phyloP scores from a whole-genome alignment of 306 rosid genomes.

The Cercis canadensis region DNA sequence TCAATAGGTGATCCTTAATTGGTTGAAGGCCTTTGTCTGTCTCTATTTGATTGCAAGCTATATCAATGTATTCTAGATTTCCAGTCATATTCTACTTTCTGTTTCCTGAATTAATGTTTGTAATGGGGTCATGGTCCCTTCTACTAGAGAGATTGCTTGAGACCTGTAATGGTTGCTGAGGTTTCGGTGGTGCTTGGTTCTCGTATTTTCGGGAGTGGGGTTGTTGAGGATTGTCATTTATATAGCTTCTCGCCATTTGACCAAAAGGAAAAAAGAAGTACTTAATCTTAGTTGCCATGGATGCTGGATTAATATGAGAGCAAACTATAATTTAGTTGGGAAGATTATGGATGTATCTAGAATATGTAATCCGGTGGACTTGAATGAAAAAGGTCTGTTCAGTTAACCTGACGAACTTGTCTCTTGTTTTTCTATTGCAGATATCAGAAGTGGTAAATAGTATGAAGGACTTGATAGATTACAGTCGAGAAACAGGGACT shows the following conservation, averaged over 20 bases:
- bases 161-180: neutral
- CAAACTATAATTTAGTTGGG: neutral
- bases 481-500: slow-evolving; percentile 84
- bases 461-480: slow-evolving; percentile 97
- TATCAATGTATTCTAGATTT: too few species aligned
- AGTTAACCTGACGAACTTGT: slow-evolving; percentile 14
- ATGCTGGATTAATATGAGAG: slow-evolving; percentile 10
- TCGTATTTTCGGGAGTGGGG: too few species aligned
- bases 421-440: slow-evolving; percentile 51
- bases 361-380: neutral
- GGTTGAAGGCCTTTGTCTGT: too few species aligned
- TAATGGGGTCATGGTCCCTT: slow-evolving; percentile 1
- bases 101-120: slow-evolving; percentile 21
- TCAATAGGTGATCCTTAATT: too few species aligned
- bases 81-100: neutral
- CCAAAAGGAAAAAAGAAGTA: neutral
- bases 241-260: slow-evolving; percentile 6
- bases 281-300: neutral
- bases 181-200: neutral
- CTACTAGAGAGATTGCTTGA: slow-evolving; percentile 3
- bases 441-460: slow-evolving; percentile 99
- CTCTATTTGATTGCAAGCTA: too few species aligned
- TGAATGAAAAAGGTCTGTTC: neutral
- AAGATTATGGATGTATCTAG: slow-evolving; percentile 2
- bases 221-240: too few species aligned